These are phyloP conservation scores for Zygnema cylindricum DNA, from an alignment of 139 green algal species.

Conservation along the genomic window DNA sequence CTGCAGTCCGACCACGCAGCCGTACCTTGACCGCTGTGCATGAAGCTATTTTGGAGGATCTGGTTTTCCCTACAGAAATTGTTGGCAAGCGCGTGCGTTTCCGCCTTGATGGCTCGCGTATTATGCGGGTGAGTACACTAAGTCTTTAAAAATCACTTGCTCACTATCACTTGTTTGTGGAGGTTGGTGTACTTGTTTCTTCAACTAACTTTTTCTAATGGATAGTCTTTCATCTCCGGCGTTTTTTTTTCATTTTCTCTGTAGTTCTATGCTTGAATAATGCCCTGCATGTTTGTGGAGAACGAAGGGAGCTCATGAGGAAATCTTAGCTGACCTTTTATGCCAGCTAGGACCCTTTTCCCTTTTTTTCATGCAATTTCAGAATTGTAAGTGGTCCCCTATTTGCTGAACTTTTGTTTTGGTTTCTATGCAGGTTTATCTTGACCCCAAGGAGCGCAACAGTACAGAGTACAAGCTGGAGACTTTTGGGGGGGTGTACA, in stretches of 20 bases:
- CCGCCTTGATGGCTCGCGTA: constrained; percentile 87
- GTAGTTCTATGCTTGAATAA: too few relatives aligned
- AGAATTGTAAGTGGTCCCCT: too few relatives aligned
- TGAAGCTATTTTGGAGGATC: constrained; percentile 89
- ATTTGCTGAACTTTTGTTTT: too few relatives aligned
- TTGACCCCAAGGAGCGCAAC: constrained; percentile 95
- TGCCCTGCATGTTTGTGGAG: too few relatives aligned
- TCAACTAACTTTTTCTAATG: too few relatives aligned
- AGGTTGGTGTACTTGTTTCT: not conserved
- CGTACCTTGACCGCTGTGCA: constrained; percentile 96
- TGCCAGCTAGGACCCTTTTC: too few relatives aligned
- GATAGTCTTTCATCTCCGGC: too few relatives aligned
- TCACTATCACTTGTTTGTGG: not conserved
- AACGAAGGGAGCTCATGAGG: too few relatives aligned
- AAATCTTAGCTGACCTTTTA: too few relatives aligned
- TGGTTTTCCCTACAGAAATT: constrained; percentile 99
- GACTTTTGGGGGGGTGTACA: constrained; percentile 97
- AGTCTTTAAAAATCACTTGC: not conserved
- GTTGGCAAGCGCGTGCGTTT: constrained; percentile 97
- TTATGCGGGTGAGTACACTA: constrained; percentile 62
- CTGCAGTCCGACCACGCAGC: constrained; percentile 78
- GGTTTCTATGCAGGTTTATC: constrained; percentile 68
- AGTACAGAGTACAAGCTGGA: constrained; percentile 98
- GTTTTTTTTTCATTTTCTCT: too few relatives aligned
- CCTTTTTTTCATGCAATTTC: too few relatives aligned